phyloP scores from a whole-genome alignment of 106 monocot genomes.

The Apostasia ramifera region DNA sequence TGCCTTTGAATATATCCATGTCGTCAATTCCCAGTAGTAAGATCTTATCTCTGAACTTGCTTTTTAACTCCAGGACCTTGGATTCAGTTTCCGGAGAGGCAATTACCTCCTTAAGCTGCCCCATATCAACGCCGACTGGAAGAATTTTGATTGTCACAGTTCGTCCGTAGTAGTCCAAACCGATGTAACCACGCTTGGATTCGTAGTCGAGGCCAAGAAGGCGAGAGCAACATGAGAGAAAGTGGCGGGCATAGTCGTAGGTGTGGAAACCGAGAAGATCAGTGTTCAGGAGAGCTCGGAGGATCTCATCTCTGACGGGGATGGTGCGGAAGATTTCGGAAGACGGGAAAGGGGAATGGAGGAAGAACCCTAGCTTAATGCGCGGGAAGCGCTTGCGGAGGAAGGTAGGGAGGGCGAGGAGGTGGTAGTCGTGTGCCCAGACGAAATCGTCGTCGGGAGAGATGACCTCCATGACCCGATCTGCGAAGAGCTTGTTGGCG shows the following conservation, averaged over 20 bases:
- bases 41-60: slow-evolving; percentile 23
- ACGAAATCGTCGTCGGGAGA: slow-evolving; percentile 62
- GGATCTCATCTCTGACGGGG: slow-evolving; percentile 71
- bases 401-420: slow-evolving; percentile 70
- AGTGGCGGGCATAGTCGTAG: slow-evolving; percentile 86
- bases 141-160: slow-evolving; percentile 77
- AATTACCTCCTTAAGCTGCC: slow-evolving; percentile 37
- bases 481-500: slow-evolving; percentile 67
- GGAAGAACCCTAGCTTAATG: slow-evolving; percentile 65
- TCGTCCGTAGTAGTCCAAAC: slow-evolving; percentile 73
- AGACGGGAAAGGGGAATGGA: slow-evolving; percentile 82
- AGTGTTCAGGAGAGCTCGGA: slow-evolving; percentile 61
- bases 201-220: slow-evolving; percentile 76
- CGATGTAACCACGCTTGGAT: slow-evolving; percentile 63
- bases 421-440: slow-evolving; percentile 86
- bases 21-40: slow-evolving; percentile 70
- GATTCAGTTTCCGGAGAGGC: slow-evolving; percentile 22
- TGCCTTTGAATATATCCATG: slow-evolving; percentile 86
- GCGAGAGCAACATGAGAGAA: slow-evolving; percentile 64
- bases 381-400: slow-evolving; percentile 56
- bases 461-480: slow-evolving; percentile 48
- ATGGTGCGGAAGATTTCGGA: slow-evolving; percentile 81
- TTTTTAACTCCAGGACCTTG: slow-evolving; percentile 22
- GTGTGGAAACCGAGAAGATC: slow-evolving; percentile 88
- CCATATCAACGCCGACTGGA: slow-evolving; percentile 69